Evolutionary conservation across 1,139 yeast species (phyloP), one percentile per base, ranked within the genome.

Genomic region (Entelexis paramagnoliae): DNA sequence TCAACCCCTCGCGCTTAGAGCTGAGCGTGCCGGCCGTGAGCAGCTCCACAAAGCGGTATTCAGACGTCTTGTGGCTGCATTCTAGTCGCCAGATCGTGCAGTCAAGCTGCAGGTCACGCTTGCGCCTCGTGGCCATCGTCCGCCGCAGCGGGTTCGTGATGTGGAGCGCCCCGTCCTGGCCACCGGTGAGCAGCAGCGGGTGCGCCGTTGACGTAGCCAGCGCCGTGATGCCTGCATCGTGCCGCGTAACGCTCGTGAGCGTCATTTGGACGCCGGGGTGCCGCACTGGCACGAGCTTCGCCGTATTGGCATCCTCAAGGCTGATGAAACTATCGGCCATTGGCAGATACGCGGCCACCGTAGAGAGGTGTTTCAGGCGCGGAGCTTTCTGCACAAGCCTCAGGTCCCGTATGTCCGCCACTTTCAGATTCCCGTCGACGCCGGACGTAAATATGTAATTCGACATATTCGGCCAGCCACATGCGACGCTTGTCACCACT

Each of bases 161-260:
- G 45, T 67, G 66, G 2, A 78, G 57, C 1, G 67, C 74, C 0
- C 95, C 95, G 58, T 78, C 81, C 2, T 83, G 68, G 4, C 80
- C 77, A 1, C 88, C 88, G 5, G 76, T 66, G 3, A 83, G 63
- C 8, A 77, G 63, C 54, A 82, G 68, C 1, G 94, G 93, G 61
- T 84, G 94, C 8, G 68, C 53, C 4, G 60, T 55, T 0, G 80
- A 74, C 0, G 71, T 58, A 0, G 72, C 72, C 1, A 73, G 52
- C 0, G 75, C 60, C 16, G 71, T 67, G 2, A 72, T 63, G 1
- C 73, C 66, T 0, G 72, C 72, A 22, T 65, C 69, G 48, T 72
- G 73, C 5, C 67, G 59, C 0, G 77, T 57, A 11, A 73, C 61
- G 19, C 63, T 67, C 1, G 65, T 58, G 1, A 67, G 68, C 47